A percentile compares a stretch with the other conserved stretches of the same genome.
These are phyloP conservation scores for Solanum infundibuliforme DNA, from an alignment of 257 asterid species.

Conservation along the genomic window DNA sequence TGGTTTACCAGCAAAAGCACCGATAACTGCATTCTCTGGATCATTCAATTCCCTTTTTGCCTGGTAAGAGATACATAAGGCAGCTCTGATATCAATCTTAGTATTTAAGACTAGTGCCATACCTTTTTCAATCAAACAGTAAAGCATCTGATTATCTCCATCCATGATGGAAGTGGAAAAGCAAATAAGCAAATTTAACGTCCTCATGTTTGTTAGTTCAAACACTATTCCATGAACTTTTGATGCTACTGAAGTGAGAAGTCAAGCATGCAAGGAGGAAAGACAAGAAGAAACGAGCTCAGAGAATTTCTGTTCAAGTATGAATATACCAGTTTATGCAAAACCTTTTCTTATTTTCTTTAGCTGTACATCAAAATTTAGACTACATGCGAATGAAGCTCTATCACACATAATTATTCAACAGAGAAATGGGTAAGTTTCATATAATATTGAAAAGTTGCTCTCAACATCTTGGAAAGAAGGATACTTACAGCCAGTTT, in stretches of 20 bases:
- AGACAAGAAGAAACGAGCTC: not conserved
- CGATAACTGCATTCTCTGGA: constrained; percentile 85
- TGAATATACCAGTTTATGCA: not conserved
- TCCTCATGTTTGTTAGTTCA: not conserved
- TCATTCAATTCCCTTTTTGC: constrained; percentile 87
- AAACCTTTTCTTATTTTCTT: not conserved
- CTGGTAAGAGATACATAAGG: constrained; percentile 26
- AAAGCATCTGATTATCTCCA: not conserved
- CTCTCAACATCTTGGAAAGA: not conserved
- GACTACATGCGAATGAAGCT: not conserved
- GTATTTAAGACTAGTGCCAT: not conserved
- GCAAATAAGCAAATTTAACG: not conserved
- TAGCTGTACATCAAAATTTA: not conserved
- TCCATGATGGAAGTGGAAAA: not conserved
- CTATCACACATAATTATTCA: not conserved
- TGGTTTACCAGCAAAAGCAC: constrained; percentile 85
- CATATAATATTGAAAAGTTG: not conserved
- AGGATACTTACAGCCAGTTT: constrained; percentile 66
- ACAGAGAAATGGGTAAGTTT: not conserved
- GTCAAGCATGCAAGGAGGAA: not conserved
- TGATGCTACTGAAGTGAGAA: not conserved
- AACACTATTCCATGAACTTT: not conserved
- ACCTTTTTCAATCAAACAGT: not conserved
- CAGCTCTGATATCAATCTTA: not conserved
- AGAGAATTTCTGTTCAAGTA: not conserved